Percentiles rank a stretch among this genome's conserved stretches.
phyloP scores from a whole-genome alignment of 306 rosid genomes.

The Lupinus albus region DNA sequence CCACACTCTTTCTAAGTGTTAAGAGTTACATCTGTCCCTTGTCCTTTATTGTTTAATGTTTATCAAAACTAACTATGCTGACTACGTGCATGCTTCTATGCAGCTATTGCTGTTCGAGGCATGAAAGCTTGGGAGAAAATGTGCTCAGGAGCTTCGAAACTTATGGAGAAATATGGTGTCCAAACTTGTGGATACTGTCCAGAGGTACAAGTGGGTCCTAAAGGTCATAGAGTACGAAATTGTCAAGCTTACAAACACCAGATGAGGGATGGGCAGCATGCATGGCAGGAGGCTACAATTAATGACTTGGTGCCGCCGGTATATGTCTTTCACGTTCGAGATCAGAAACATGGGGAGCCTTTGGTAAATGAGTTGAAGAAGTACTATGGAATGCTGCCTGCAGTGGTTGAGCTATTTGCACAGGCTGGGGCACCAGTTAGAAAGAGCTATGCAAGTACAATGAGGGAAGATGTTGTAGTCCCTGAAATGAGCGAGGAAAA shows the following conservation, averaged over 20 bases:
- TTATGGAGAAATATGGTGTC: slow-evolving; percentile 59
- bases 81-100: slow-evolving; percentile 35
- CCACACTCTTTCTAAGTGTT: not conserved
- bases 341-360: slow-evolving; percentile 47
- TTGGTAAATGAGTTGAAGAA: slow-evolving; percentile 59
- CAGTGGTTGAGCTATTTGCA: slow-evolving; percentile 72
- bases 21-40: not conserved
- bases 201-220: slow-evolving; percentile 80
- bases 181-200: slow-evolving; percentile 81
- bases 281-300: slow-evolving; percentile 73
- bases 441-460: slow-evolving; percentile 46
- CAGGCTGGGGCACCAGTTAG: slow-evolving; percentile 58
- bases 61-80: slow-evolving; percentile 3
- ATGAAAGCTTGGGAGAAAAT: slow-evolving; percentile 70
- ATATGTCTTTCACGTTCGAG: slow-evolving; percentile 63
- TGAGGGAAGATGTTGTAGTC: slow-evolving; percentile 67
- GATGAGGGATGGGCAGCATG: slow-evolving; percentile 87
- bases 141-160: slow-evolving; percentile 58
- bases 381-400: slow-evolving; percentile 70
- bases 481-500: slow-evolving; percentile 65
- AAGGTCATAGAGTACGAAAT: slow-evolving; percentile 68
- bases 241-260: slow-evolving; percentile 78
- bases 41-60: slow-evolving; percentile 18
- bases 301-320: slow-evolving; percentile 64
- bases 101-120: slow-evolving; percentile 61